Evolutionary conservation across 306 rosid species (phyloP), one percentile per base, ranked within the genome.

Genomic region (Elaeagnus macrophylla): DNA sequence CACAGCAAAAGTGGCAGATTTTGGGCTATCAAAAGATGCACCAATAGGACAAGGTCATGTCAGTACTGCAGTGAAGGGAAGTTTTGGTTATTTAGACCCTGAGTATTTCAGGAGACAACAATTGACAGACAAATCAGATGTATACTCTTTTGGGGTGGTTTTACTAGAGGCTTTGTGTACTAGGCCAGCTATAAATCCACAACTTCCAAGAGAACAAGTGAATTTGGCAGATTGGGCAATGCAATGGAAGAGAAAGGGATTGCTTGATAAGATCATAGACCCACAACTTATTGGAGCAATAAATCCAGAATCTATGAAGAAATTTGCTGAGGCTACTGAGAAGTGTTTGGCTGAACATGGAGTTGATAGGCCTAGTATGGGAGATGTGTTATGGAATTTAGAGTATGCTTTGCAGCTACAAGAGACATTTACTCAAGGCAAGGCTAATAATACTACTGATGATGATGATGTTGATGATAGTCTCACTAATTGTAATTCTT

Each of bases 51-150:
- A 79, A 55, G 64, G 88, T 2, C 85, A 86, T 48, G 90, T 90
- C 1, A 90, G 88, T 79, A 90, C 97, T 14, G 94, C 88, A 0
- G 95, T 90, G 72, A 90, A 90, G 70, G 97, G 95, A 0, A 90
- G 97, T 59, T 78, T 90, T 41, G 97, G 97, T 1, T 90, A 90
- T 64, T 83, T 90, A 16, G 97, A 90, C 59, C 97, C 95, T 3
- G 88, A 86, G 52, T 86, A 90, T 64, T 90, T 75, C 43, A 80
- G 79, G 48, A 70, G 81, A 13, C 95, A 83, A 39, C 83, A 86
- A 12, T 69, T 90, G 0, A 90, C 94, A 0, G 83, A 90, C 12
- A 90, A 90, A 72, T 86, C 94, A 1, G 91, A 90, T 54, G 71
- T 90, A 7, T 90, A 86, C 67, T 90, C 95, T 25, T 83, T 90